These are phyloP conservation scores for Boletus subcaerulescens DNA, from an alignment of 768 basidiomycete species.

Conservation along the genomic window DNA sequence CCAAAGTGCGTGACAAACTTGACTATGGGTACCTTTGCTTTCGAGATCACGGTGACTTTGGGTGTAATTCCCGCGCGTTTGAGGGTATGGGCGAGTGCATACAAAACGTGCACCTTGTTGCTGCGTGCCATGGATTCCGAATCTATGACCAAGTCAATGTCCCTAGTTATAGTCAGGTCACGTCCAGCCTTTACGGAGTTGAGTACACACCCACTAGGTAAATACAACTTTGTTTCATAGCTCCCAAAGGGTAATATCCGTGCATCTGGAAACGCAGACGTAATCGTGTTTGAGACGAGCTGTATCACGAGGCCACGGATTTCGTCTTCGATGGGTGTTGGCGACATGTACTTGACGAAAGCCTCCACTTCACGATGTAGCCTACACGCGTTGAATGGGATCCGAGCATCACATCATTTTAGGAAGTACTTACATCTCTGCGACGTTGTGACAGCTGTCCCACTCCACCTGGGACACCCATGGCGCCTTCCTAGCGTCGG, in stretches of 20 bases:
- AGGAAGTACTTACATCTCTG: constrained; percentile 66
- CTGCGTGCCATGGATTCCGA: constrained; percentile 71
- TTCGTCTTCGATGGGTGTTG: constrained; percentile 82
- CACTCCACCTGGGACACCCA: constrained; percentile 75
- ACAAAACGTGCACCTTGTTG: constrained; percentile 67
- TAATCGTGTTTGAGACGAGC: constrained; percentile 65
- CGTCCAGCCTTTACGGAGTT: background rate
- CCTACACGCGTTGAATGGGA: constrained; percentile 40
- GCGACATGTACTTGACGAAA: constrained; percentile 85
- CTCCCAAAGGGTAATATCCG: constrained; percentile 86
- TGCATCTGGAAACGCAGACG: constrained; percentile 71
- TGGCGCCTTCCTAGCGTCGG: constrained; percentile 51
- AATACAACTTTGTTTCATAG: constrained; percentile 89
- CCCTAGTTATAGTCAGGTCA: constrained; percentile 46
- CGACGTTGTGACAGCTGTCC: constrained; percentile 71
- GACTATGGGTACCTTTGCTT: constrained; percentile 94
- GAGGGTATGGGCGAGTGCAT: constrained; percentile 74
- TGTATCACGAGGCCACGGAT: constrained; percentile 72
- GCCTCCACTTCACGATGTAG: constrained; percentile 84
- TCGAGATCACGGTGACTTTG: constrained; percentile 84
- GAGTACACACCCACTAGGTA: constrained; percentile 81
- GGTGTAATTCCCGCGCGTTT: constrained; percentile 72
- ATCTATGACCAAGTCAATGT: constrained; percentile 93
- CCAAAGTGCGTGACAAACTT: constrained; percentile 87
- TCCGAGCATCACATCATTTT: background rate